phyloP scores from a whole-genome alignment of 352 stramenopile genomes.

The Phytophthora sp. region DNA sequence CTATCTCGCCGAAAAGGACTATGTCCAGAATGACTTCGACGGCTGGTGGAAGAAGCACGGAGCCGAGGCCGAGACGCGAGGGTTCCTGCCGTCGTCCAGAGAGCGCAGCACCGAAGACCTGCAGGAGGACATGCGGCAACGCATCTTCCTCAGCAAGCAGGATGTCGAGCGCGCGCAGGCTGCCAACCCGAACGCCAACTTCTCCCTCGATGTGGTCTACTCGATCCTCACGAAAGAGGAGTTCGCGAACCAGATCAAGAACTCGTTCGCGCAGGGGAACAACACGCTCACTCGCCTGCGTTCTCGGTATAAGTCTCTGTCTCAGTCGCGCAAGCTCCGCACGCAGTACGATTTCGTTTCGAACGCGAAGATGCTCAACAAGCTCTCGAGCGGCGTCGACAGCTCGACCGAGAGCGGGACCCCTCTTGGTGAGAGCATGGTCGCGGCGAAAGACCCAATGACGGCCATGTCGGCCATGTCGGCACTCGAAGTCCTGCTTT shows the following conservation, averaged over 20 bases:
- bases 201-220: conserved; percentile 40
- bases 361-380: no score
- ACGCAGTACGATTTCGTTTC: conserved; percentile 4
- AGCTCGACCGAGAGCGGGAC: no score
- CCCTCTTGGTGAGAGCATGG: conserved; percentile 38
- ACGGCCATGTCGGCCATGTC: conserved; percentile 18
- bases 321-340: conserved; percentile 2
- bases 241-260: conserved; percentile 31
- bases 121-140: conserved; percentile 30
- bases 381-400: no score
- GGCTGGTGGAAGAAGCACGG: neutral
- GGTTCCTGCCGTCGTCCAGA: conserved; percentile 22
- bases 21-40: conserved; percentile 23
- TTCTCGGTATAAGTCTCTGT: no score
- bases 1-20: conserved; percentile 34
- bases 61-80: neutral
- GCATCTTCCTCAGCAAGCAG: conserved; percentile 40
- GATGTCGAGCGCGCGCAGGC: conserved; percentile 15
- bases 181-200: conserved; percentile 37
- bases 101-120: conserved; percentile 26
- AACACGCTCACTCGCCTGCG: neutral
- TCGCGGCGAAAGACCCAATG: conserved; percentile 59
- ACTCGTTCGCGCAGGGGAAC: conserved; percentile 28
- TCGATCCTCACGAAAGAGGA: conserved; percentile 44
- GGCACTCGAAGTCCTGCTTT: conserved; percentile 41